Evolutionary conservation across 1,284 basidiomycete species (phyloP), one percentile per base, ranked within the genome.

Genomic region (Naganishia sp.): DNA sequence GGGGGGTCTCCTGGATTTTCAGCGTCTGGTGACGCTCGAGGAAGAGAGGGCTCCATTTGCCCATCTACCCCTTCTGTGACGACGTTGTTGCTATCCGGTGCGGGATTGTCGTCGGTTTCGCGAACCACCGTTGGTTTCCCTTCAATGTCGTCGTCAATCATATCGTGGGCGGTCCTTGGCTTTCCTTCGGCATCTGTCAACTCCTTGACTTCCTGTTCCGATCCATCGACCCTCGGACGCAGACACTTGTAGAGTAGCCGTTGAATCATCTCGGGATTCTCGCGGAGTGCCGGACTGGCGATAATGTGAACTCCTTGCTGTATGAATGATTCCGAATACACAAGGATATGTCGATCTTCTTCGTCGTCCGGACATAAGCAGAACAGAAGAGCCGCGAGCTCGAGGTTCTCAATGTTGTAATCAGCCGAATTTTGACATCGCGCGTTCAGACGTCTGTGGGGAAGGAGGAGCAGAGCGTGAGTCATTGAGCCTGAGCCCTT

Each of bases 361-460:
- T 89, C 86, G 45, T 92, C 87, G n/a, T 61, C 57, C 13, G 57
- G 57, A 35, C 57, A 61, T 18, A 99, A 83, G 13, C 85, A 84
- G 23, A 88, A 83, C 68, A 99, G 89, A 77, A 99, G 90, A 3
- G 84, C 81, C 67, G 91, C 89, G 58, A 97, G 82, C 57, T 89
- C 85, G n/a, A 88, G 82, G 57, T 87, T 85, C 67, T 93, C 90
- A 39, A 99, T 83, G 58, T 84, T 85, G 76, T 97, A 99, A 79
- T 99, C 96, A 0, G 94, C 91, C 0, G 94, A 93, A 78, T 98
- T 98, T 74, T 91, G 91, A 80, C 97, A 95, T 47, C 92, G 86
- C 73, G 91, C 88, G 0, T 88, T 87, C 31, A 94, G 83, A 57
- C 28, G 49, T 39, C 58, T 65, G 43, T 57, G 52, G 18, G 35